Evolutionary conservation across 2,329 filamentous ascomycete species (phyloP), one percentile per base, ranked within the genome.

Genomic region (Claviceps quebecensis): DNA sequence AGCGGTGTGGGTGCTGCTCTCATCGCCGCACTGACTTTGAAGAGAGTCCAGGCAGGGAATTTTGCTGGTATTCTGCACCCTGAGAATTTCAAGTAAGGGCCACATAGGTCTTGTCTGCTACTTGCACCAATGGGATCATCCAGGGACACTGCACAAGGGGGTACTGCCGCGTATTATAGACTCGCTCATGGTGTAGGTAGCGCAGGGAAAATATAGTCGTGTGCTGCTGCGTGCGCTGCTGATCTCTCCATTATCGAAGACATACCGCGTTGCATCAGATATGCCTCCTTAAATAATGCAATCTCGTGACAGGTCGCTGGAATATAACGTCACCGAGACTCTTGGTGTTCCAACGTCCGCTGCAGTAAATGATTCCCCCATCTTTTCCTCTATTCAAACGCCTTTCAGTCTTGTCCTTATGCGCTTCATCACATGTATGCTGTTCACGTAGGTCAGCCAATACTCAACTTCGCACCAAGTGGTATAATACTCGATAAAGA

Each of bases 1-100:
- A 91, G 85, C 57, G 93, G 91, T 78, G 93, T 97, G n/a, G 91
- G 91, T 58, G 93, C 91, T 45, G 93, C 93, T 4, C 72, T 98
- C 55, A 97, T 98, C 73, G 93, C 93, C 7, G 81, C 81, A 13
- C 63, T 84, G 63, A 84, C 81, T 14, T 67, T 83, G 56, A 78
- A 84, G 74, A 70, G 81, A 50, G 78, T 83, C 55, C 72, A 78
- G 63, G 72, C 74, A 48, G 81, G 81, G 50, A 84, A 83, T 61
- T 56, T 81, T 65, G 74, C 78, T 14, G 81, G 81, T 62, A 80
- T 84, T 56, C 66, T 82, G 60, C 77, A 83, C 63, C 78, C 77
- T 1, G 80, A 83, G 65, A 80, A 83, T 64, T 84, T 78, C 57
- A 61, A 64, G 56, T 68, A 40, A 34, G 29, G 29, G 29, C 29